Evolutionary conservation across 495 filamentous ascomycete species (phyloP), one percentile per base, ranked within the genome.

Genomic region (Schizothecium vesticola): DNA sequence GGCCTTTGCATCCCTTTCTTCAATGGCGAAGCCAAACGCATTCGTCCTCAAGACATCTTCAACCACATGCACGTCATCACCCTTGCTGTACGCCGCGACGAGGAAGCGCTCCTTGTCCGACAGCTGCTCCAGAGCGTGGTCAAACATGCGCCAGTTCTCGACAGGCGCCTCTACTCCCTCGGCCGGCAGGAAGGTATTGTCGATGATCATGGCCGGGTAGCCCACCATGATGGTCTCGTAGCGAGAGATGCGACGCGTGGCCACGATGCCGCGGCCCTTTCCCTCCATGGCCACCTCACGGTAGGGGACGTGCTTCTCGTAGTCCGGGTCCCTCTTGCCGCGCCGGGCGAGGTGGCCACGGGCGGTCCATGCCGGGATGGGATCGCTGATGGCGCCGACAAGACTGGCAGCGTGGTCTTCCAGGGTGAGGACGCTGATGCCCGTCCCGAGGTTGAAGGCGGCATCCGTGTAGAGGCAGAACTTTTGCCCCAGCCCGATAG

Each of bases 31-130:
- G 0, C 76, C 76, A 69, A 80, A 78, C 2, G 77, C 70, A 64
- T 80, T 79, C 24, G 77, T 80, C 21, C 76, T 67, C 3, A 78
- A 25, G 3, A 76, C 72, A 66, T 79, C 78, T 26, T 79, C 75
- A 1, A 79, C 64, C 1, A 77, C 69, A 58, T 79, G 76, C 1
- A 76, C 68, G 22, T 73, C 67, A 0, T 67, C 70, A 0, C 71
- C 72, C 5, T 86, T 89, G 75, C 90, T 91, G 75, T 90, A 91
- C 69, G 89, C 87, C 31, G 91, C 87, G 70, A 91, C 58, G 56
- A 72, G 16, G 2, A 78, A 55, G 22, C 73, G 67, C 28, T 75
- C 61, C 65, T 68, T n/a, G 51, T 80, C 72, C 4, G 68, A 59
- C 29, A 79, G 56, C 66, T 76, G 74, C 23, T 74, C 67, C 11